phyloP scores from a whole-genome alignment of 2,329 filamentous ascomycete genomes.

The Neurospora sp. region DNA sequence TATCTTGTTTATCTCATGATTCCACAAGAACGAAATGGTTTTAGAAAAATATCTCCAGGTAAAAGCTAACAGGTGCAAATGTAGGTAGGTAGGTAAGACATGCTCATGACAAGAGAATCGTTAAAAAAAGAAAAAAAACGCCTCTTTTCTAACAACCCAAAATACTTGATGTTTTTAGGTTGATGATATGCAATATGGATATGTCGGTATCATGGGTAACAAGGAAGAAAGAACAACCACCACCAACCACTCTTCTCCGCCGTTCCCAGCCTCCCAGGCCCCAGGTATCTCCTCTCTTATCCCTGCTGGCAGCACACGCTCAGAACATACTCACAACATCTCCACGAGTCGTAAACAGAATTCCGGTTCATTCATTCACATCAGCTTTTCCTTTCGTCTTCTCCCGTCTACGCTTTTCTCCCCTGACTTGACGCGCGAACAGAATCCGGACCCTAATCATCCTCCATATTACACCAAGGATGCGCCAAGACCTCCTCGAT shows the following conservation, averaged over 20 bases:
- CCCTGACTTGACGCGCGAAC: neutral
- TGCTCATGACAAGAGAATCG: neutral
- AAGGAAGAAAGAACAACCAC: neutral
- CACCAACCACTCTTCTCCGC: neutral
- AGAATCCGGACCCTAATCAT: neutral
- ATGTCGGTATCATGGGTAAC: neutral
- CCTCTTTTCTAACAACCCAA: neutral
- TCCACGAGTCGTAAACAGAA: neutral
- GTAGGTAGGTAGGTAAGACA: neutral
- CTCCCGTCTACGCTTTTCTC: neutral
- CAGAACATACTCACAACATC: neutral
- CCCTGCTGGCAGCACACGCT: neutral
- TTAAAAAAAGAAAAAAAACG: neutral
- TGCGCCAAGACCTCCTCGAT: conserved; percentile 84
- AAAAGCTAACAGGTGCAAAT: neutral
- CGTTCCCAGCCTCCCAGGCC: neutral
- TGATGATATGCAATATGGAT: neutral
- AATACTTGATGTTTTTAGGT: neutral
- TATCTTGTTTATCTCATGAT: too few relatives aligned
- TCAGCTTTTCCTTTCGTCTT: neutral
- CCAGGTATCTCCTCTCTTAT: neutral
- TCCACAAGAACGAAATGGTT: too few relatives aligned
- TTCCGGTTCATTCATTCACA: neutral
- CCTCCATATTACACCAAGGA: conserved; percentile 53
- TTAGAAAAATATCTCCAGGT: neutral